Base-by-base conservation (phyloP, 2,329 filamentous ascomycete genomes). In the Calonectria naviculata region DNA sequence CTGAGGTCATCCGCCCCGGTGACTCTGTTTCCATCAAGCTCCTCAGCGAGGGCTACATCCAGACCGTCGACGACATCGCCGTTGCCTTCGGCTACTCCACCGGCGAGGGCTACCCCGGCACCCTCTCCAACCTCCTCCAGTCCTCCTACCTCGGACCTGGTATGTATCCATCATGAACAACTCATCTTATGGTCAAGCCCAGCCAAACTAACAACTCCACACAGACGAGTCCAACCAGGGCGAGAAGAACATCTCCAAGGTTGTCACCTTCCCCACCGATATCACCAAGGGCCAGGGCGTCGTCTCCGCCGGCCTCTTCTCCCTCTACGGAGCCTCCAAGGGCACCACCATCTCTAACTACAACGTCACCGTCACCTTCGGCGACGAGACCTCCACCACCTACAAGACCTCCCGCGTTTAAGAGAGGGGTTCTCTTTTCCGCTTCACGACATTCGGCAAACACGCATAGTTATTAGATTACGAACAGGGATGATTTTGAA, bases 61-160 rank as follows among this genome's bases (percentile, higher is more conserved):
- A 87, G 78, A 65, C 75, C 65, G 83, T 87, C 44, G 77, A 81
- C 74, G 86, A 88, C 69, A 78, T 88, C 5, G 81, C 85, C 42
- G 81, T 87, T 19, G 85, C 85, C 41, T 86, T 86, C 71, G 86
- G 86, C 24, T 82, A 81, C 72, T 56, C 71, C 7, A 62, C 76
- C 2, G 69, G 54, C 9, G 68, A 75, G 6, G 79, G 66, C 3
- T 82, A 77, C 75, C 75, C 76, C 0, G 74, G 71, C 15, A 71
- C 78, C 1, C 73, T 86, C 1, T 82, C 83, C 47, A 71, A 52
- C 6, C 75, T 80, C 21, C 34, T 78, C 4, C 68, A 71, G 7
- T 82, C 80, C 1, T 74, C 79, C 38, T 83, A 84, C 71, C 79
- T 86, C 1, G 85, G 84, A 19, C 80, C 81, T 19, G 67, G 80